A percentile compares a stretch with the other conserved stretches of the same genome.
Conservation (phyloP, 805 yeast species). For the Starmerella roubikii region DNA sequence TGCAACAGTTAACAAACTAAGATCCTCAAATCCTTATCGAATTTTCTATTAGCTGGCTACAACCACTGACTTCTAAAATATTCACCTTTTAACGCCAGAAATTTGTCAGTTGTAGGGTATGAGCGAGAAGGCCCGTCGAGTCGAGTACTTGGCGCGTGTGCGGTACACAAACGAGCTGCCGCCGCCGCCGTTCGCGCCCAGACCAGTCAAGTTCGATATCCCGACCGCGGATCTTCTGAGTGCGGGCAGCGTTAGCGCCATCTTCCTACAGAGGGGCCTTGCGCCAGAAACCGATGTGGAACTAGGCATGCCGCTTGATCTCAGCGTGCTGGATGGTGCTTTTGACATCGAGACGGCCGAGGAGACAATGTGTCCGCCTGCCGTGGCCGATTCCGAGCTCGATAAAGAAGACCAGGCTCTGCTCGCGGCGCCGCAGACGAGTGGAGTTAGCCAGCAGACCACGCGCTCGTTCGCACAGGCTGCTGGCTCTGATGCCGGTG, state of each 20-base stretch:
- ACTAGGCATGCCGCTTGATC: slow-evolving; percentile 66
- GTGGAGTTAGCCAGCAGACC: slow-evolving; percentile 14
- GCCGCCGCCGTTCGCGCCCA: slow-evolving; percentile 87
- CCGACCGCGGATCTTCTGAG: slow-evolving; percentile 36
- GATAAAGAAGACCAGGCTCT: slow-evolving; percentile 69
- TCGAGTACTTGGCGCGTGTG: slow-evolving; percentile 47
- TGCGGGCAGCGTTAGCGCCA: slow-evolving; percentile 47
- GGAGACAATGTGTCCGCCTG: slow-evolving; percentile 25
- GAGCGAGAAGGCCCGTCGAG: slow-evolving; percentile 3
- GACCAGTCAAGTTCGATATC: slow-evolving; percentile 45
- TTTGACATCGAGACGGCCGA: slow-evolving; percentile 42
- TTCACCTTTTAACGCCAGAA: too few relatives aligned
- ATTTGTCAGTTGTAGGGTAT: background rate
- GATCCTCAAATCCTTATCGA: too few relatives aligned
- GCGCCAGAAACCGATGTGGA: slow-evolving; percentile 45
- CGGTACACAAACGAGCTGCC: slow-evolving; percentile 81
- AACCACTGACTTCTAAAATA: too few relatives aligned
- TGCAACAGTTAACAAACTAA: too few relatives aligned
- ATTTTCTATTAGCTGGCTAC: too few relatives aligned
- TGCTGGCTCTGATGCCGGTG: background rate
- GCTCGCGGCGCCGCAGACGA: slow-evolving; percentile 63
- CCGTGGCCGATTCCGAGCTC: slow-evolving; percentile 34
- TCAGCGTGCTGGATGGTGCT: slow-evolving; percentile 50
- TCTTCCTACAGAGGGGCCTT: slow-evolving; percentile 14
- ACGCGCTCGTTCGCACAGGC: slow-evolving; percentile 1